Percentiles rank a stretch among this genome's conserved stretches.
Evolutionary conservation across 345 rosid genomes (phyloP).

Genomic region (Salix arbutifolia): DNA sequence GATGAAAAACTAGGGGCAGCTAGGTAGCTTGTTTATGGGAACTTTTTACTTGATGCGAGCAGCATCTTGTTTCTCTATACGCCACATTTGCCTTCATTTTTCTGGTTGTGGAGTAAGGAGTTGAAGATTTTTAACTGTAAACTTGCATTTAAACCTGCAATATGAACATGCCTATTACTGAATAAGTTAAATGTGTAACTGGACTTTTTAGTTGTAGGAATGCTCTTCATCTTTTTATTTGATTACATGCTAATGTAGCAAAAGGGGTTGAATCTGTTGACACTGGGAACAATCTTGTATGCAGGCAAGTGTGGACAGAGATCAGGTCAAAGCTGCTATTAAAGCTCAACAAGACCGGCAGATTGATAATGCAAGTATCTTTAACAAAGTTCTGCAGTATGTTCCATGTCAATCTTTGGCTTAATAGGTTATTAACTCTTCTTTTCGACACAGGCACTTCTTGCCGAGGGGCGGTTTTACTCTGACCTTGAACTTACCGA

Average conservation of each 20-base stretch:
- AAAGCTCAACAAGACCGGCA: conserved; percentile 98
- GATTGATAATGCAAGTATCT: conserved; percentile 69
- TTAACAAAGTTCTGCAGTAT: not conserved
- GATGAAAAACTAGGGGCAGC: not conserved
- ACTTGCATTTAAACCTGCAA: not conserved
- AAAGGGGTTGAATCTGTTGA: not conserved
- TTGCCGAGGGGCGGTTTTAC: conserved; percentile 84
- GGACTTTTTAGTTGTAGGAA: not conserved
- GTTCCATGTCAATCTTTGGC: not conserved
- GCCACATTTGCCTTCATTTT: too few relatives aligned
- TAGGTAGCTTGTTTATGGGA: not conserved
- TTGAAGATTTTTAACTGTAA: not conserved
- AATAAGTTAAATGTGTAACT: not conserved
- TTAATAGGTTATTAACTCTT: not conserved
- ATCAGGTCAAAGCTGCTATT: conserved; percentile 96
- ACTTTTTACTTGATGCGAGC: not conserved
- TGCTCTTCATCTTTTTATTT: not conserved
- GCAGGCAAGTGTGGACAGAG: conserved; percentile 85
- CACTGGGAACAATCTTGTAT: conserved; percentile 8
- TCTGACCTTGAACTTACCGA: conserved; percentile 97
- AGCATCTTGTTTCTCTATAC: too few relatives aligned
- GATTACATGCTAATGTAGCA: not conserved
- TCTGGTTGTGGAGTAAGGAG: not conserved
- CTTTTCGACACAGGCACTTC: conserved; percentile 59
- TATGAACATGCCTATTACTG: not conserved